Base-by-base conservation (phyloP, 2,329 filamentous ascomycete species). In the Aspergillus sp. region DNA sequence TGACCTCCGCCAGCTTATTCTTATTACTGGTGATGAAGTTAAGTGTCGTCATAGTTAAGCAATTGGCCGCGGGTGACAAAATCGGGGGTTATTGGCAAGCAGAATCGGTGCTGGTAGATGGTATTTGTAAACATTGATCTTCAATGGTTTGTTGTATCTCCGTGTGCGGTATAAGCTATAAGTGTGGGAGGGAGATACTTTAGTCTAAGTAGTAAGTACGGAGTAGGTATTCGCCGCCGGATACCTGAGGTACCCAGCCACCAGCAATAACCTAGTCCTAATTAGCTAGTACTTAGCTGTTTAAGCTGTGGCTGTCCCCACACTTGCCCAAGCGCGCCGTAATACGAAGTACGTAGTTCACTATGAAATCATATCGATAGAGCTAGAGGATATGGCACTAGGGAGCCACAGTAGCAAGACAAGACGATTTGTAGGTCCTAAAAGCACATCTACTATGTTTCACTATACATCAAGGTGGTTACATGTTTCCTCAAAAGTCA, bases 21-120 rank as follows among this genome's bases (percentile, higher is more conserved):
- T 88, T 86, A 78, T 99, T 99, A 75, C 93, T 90, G 2, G 93
- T 98, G 72, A 99, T 96, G 80, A 99, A 99, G 77, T 96, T 93
- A 64, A 99, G 79, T 17, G 70, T 71, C 62, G 81, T 76, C 64
- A 80, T 79, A 44, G 77, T 74, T 37, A 14, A 17, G 45, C 14
- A 23, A 14, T 47, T 41, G 39, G 15, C 27, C 9, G 27, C 9
- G 17, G 43, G 14, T 24, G 44, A 17, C 41, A 41, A 33, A 27
- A 27, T 24, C 15, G 15, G 12, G 35, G 5, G 15, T 37, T n/a
- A 5, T 37, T 37, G 14, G 35, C 35, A 14, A n/a, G 35, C 14
- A 6, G 35, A 37, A n/a, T 43, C 7, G 19, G 9, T 43, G 8
- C 11, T 17, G 19, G n/a, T 21, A 21, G 40, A 43, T 43, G 17